phyloP scores from a whole-genome alignment of 208 protist species.

The Trichomonas vaginalis region DNA sequence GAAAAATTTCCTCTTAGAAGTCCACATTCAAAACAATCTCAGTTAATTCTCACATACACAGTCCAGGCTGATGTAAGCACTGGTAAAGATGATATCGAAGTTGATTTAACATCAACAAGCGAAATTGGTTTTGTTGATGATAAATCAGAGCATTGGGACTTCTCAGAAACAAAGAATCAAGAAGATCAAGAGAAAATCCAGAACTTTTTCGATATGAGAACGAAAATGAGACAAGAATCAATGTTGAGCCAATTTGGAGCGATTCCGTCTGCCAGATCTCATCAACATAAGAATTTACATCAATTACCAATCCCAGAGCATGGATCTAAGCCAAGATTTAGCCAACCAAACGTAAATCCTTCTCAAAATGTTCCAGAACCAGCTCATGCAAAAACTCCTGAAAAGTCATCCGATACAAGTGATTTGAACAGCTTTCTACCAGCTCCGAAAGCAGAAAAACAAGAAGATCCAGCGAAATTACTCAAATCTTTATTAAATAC shows the following conservation, averaged over 20 bases:
- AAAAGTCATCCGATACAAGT: background rate
- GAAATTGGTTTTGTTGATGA: background rate
- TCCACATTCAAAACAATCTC: background rate
- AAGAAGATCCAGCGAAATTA: background rate
- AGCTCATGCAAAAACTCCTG: no score
- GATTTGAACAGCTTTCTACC: background rate
- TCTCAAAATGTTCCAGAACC: background rate
- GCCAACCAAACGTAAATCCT: background rate
- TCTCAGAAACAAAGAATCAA: background rate
- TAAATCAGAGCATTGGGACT: background rate
- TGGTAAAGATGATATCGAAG: background rate
- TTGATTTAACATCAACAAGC: background rate
- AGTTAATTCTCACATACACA: background rate
- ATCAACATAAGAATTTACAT: background rate
- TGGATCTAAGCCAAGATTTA: background rate
- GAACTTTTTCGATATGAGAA: background rate
- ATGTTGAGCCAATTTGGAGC: background rate
- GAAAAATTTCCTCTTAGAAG: background rate
- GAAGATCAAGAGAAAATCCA: background rate
- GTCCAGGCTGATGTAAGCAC: background rate
- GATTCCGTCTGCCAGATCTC: background rate
- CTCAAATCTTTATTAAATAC: background rate
- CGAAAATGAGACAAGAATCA: background rate
- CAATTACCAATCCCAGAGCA: background rate
- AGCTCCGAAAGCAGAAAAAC: background rate